Percentiles rank a stretch among this genome's conserved stretches.
These are phyloP conservation scores for Komagataella ulmi DNA, from an alignment of 805 yeast species.

Conservation along the genomic window DNA sequence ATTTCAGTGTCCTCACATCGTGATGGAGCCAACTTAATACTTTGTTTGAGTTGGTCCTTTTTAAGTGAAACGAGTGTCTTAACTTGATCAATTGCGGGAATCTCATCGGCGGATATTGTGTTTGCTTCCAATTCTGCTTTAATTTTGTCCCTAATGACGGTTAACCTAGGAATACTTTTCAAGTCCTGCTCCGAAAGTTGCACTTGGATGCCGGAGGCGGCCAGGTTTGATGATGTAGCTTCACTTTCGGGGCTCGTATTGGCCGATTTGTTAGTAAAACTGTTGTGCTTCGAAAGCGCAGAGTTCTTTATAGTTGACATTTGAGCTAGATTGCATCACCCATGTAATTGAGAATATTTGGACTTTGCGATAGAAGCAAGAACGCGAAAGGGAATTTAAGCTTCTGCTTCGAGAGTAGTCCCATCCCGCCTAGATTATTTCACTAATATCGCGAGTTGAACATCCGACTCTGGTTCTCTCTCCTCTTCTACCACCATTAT, in stretches of 20 bases:
- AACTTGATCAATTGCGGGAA: not conserved
- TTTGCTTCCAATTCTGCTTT: not conserved
- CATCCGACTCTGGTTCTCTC: slow-evolving; percentile 2
- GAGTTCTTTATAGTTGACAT: not conserved
- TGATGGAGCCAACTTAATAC: not conserved
- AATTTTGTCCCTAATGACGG: not conserved
- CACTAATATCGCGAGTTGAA: slow-evolving; percentile 2
- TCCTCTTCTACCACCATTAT: not conserved
- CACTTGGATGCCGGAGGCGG: not conserved
- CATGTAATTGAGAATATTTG: too few species aligned
- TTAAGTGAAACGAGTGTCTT: not conserved
- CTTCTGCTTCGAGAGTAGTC: not conserved
- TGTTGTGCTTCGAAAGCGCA: not conserved
- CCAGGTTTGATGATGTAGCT: not conserved
- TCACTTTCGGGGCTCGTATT: not conserved
- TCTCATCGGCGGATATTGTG: not conserved
- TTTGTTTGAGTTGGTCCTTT: not conserved
- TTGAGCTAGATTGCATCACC: not conserved
- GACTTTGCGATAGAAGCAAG: not conserved
- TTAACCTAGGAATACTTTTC: not conserved
- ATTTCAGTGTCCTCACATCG: slow-evolving; percentile 3
- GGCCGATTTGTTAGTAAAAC: not conserved
- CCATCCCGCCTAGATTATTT: not conserved
- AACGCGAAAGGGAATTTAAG: not conserved
- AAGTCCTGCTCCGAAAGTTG: not conserved